Conservation (phyloP, 1,284 basidiomycete genomes). For the Phylloporus sp. region DNA sequence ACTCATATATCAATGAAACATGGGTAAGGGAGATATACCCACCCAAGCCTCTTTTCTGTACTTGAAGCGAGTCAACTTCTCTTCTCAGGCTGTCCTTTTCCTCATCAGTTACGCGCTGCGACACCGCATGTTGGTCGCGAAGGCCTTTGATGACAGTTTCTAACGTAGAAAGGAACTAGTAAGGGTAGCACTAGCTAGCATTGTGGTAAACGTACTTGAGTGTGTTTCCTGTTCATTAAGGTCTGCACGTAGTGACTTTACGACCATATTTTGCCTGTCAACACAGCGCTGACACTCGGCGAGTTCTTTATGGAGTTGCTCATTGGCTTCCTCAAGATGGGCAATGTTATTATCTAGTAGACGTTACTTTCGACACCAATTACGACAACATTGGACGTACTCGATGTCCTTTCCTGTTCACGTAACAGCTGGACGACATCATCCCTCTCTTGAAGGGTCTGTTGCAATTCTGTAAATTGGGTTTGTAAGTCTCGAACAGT, state of each 20-base stretch:
- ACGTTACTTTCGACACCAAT: too few relatives aligned
- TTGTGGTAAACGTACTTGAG: too few relatives aligned
- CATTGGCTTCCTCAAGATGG: too few relatives aligned
- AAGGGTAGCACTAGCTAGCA: too few relatives aligned
- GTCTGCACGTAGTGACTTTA: too few relatives aligned
- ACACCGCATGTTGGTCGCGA: neutral
- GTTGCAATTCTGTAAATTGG: neutral
- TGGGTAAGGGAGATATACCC: neutral
- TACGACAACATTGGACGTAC: neutral
- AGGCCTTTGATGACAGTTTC: neutral
- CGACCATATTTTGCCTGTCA: too few relatives aligned
- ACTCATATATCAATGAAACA: neutral
- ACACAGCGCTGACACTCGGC: too few relatives aligned
- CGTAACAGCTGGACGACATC: neutral
- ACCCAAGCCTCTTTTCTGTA: neutral
- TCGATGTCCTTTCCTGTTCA: neutral
- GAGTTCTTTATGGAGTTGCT: too few relatives aligned
- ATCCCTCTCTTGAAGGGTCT: neutral
- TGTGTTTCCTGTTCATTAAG: too few relatives aligned
- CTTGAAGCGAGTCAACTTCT: neutral
- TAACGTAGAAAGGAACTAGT: too few relatives aligned
- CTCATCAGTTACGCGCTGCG: neutral
- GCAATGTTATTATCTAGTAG: too few relatives aligned
- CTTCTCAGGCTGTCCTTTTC: neutral
- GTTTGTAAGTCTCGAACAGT: neutral